phyloP scores from a whole-genome alignment of 495 filamentous ascomycete species.

The Neurospora sp. region DNA sequence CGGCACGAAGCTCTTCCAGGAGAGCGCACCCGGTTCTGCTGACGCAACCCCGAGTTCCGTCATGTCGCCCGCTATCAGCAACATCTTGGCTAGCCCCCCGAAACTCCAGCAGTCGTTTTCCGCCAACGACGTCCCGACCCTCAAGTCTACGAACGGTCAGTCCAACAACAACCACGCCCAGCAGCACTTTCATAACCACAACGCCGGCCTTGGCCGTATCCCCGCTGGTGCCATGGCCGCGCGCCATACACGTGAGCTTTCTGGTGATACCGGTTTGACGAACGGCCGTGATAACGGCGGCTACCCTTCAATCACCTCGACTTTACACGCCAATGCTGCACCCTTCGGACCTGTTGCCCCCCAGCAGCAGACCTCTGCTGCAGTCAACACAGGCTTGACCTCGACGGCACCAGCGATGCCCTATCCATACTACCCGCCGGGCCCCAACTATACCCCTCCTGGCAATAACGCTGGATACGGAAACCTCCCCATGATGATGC shows the following conservation, averaged over 20 bases:
- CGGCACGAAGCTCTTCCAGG: constrained; percentile 23
- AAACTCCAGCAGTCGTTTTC: constrained; percentile 84
- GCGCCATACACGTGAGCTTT: constrained; percentile 59
- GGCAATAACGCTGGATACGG: constrained; percentile 21
- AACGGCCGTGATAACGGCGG: constrained; percentile 40
- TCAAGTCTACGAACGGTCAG: constrained; percentile 43
- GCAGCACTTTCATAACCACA: constrained; percentile 74
- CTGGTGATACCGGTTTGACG: constrained; percentile 28
- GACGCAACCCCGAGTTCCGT: constrained; percentile 15
- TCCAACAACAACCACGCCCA: constrained; percentile 57
- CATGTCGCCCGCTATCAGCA: constrained; percentile 27
- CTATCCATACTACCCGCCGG: constrained; percentile 36
- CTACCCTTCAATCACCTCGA: constrained; percentile 49
- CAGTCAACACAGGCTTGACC: constrained; percentile 24
- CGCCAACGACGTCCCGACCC: constrained; percentile 78
- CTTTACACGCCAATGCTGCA: constrained; percentile 66
- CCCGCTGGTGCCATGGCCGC: constrained; percentile 48
- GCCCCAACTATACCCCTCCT: constrained; percentile 18
- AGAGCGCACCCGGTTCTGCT: constrained; percentile 13
- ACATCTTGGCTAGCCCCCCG: constrained; percentile 43
- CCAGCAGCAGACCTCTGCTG: constrained; percentile 20
- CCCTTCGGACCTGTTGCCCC: constrained; percentile 49
- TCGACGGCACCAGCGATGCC: constrained; percentile 24
- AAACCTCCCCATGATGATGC: constrained; percentile 51
- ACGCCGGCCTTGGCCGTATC: constrained; percentile 68